Conservation (phyloP, 2,329 filamentous ascomycete species). For the Hansfordia pulvinata region DNA sequence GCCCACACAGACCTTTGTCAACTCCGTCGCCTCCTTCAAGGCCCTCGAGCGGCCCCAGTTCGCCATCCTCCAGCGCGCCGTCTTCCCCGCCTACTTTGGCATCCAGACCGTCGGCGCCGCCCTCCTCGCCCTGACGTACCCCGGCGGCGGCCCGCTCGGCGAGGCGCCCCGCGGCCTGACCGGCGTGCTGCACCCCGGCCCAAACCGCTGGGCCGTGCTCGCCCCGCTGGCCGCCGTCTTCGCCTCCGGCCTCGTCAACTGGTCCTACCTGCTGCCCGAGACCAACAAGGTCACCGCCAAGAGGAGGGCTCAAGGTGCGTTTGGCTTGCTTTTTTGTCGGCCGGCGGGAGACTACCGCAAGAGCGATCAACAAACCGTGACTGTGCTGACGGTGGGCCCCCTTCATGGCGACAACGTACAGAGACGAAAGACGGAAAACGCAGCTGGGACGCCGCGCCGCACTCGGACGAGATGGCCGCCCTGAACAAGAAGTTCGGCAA, state of each 20-base stretch:
- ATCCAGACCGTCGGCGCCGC: conserved; percentile 67
- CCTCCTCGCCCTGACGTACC: conserved; percentile 67
- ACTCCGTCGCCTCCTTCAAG: conserved; percentile 62
- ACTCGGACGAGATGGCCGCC: conserved; percentile 71
- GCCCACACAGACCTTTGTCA: conserved; percentile 53
- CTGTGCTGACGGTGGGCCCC: too few relatives aligned
- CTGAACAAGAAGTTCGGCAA: conserved; percentile 68
- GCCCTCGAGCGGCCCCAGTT: conserved; percentile 70
- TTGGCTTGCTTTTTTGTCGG: background rate
- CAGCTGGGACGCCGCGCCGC: conserved; percentile 63
- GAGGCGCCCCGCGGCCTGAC: conserved; percentile 28
- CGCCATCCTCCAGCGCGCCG: conserved; percentile 60
- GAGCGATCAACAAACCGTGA: too few relatives aligned
- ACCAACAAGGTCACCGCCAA: conserved; percentile 63
- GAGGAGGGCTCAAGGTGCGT: conserved; percentile 64
- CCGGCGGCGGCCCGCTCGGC: conserved; percentile 32
- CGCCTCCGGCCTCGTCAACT: conserved; percentile 57
- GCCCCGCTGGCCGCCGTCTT: conserved; percentile 58
- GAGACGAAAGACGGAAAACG: conserved; percentile 85
- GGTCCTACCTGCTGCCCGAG: conserved; percentile 57
- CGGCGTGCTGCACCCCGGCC: conserved; percentile 42
- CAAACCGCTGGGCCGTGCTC: conserved; percentile 52
- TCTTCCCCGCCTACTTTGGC: conserved; percentile 82
- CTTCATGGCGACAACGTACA: conserved; percentile 14
- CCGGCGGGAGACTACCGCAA: background rate